A percentile compares a stretch with the other conserved stretches of the same genome.
These are phyloP conservation scores for Bolboschoenus planiculmis DNA, from an alignment of 176 grass and related monocot genomes.

Conservation along the genomic window DNA sequence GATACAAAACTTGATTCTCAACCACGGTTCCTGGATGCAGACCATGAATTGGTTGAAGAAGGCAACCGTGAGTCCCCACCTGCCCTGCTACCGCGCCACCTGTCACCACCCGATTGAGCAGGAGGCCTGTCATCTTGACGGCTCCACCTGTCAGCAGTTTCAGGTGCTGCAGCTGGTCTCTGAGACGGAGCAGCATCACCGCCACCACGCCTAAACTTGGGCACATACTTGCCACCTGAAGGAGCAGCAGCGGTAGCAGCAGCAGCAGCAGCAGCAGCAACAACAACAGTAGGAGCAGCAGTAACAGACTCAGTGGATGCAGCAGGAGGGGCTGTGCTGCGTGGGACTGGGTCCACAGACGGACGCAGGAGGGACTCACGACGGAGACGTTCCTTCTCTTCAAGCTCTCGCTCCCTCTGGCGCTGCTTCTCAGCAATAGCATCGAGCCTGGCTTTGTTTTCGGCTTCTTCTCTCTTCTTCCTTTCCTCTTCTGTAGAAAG, in stretches of 20 bases:
- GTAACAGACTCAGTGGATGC: conserved; percentile 1
- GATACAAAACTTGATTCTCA: conserved; percentile 26
- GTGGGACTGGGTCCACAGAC: conserved; percentile 14
- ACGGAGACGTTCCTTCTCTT: conserved; percentile 50
- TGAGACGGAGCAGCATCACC: conserved; percentile 9
- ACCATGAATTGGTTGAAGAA: conserved; percentile 16
- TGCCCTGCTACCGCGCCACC: conserved; percentile 20
- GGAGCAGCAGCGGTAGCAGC: conserved; percentile 4
- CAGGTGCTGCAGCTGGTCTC: conserved; percentile 23
- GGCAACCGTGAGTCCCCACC: conserved; percentile 21
- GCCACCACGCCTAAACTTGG: conserved; percentile 28
- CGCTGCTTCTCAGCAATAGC: conserved; percentile 74
- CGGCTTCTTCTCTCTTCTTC: conserved; percentile 64
- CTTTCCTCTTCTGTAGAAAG: conserved; percentile 77
- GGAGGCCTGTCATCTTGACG: conserved; percentile 41
- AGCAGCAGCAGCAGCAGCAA: not conserved
- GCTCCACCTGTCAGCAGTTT: conserved; percentile 61
- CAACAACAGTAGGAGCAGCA: conserved; percentile 27
- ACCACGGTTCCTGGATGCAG: conserved; percentile 25
- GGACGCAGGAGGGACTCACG: conserved; percentile 43
- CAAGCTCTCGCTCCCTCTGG: conserved; percentile 59
- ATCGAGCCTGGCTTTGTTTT: conserved; percentile 78
- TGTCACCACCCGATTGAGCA: conserved; percentile 17
- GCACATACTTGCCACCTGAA: conserved; percentile 48
- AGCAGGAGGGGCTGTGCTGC: conserved; percentile 10